Conservation (phyloP, 345 rosid species). For the Anacardium occidentale region DNA sequence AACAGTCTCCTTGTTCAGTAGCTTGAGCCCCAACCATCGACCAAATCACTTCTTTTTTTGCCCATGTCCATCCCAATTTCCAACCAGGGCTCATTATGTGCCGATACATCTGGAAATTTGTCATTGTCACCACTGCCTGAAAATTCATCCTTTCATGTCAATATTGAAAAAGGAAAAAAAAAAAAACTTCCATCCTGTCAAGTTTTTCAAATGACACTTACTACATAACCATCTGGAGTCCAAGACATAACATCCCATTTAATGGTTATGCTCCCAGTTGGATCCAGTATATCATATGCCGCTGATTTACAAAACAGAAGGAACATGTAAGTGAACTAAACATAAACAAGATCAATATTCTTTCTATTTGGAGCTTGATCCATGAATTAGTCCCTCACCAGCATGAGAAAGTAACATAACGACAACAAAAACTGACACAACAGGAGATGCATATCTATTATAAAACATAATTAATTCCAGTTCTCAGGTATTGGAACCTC, state of each 20-base stretch:
- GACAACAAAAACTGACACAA: slow-evolving; percentile 7
- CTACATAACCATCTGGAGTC: slow-evolving; percentile 86
- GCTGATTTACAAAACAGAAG: slow-evolving; percentile 4
- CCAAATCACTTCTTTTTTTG: slow-evolving; percentile 52
- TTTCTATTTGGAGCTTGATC: neutral
- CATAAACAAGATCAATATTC: neutral
- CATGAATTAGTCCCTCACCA: slow-evolving; percentile 9
- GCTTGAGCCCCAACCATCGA: slow-evolving; percentile 49
- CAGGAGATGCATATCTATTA: neutral
- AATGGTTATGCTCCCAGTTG: slow-evolving; percentile 51
- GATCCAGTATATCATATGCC: slow-evolving; percentile 28
- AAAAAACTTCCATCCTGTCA: too few species aligned
- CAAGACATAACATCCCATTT: slow-evolving; percentile 92
- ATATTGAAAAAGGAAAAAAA: too few species aligned
- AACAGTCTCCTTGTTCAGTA: slow-evolving; percentile 51
- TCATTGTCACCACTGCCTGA: slow-evolving; percentile 44
- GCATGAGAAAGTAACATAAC: slow-evolving; percentile 15
- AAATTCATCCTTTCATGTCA: slow-evolving; percentile 6
- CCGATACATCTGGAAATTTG: slow-evolving; percentile 45
- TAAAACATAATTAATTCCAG: slow-evolving; percentile 20
- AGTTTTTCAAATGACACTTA: slow-evolving; percentile 35
- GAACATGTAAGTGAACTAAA: neutral
- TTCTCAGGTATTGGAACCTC: neutral
- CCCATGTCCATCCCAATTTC: slow-evolving; percentile 48
- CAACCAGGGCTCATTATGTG: slow-evolving; percentile 48